Evolutionary conservation across 176 grass and related monocot genomes (phyloP).

Genomic region (Lolium rigidum): DNA sequence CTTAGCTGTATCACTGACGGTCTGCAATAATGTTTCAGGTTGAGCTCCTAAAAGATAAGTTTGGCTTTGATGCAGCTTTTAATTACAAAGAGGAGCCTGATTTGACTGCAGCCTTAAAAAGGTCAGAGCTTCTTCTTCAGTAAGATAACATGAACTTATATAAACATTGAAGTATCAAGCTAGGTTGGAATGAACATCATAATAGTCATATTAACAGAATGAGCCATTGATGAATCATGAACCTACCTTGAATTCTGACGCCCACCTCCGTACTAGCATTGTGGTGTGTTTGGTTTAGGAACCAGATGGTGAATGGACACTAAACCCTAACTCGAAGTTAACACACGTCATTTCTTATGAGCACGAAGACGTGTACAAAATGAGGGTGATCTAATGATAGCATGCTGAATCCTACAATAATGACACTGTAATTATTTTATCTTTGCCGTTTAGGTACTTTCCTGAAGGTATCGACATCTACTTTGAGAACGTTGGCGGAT

Average conservation of each 20-base stretch:
- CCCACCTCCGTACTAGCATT: neutral
- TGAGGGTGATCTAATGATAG: neutral
- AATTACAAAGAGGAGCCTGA: slow-evolving; percentile 95
- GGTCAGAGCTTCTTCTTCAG: slow-evolving; percentile 37
- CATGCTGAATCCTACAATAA: neutral
- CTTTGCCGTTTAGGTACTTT: slow-evolving; percentile 52
- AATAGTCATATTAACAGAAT: neutral
- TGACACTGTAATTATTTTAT: neutral
- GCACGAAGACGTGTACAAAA: neutral
- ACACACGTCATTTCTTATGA: neutral
- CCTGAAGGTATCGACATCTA: slow-evolving; percentile 77
- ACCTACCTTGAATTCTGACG: neutral
- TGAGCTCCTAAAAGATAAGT: slow-evolving; percentile 77
- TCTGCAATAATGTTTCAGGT: slow-evolving; percentile 54
- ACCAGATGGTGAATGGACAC: neutral
- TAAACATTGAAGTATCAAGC: neutral
- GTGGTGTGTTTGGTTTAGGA: neutral
- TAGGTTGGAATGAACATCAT: neutral
- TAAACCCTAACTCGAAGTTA: neutral
- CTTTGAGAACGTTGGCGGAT: slow-evolving; percentile 71
- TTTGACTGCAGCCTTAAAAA: slow-evolving; percentile 65
- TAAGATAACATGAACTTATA: neutral
- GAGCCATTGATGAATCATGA: neutral
- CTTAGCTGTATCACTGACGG: slow-evolving; percentile 21
- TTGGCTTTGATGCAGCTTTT: slow-evolving; percentile 86